Evolutionary conservation across 2,329 filamentous ascomycete species (phyloP).

Genomic region (Phoma sp.): DNA sequence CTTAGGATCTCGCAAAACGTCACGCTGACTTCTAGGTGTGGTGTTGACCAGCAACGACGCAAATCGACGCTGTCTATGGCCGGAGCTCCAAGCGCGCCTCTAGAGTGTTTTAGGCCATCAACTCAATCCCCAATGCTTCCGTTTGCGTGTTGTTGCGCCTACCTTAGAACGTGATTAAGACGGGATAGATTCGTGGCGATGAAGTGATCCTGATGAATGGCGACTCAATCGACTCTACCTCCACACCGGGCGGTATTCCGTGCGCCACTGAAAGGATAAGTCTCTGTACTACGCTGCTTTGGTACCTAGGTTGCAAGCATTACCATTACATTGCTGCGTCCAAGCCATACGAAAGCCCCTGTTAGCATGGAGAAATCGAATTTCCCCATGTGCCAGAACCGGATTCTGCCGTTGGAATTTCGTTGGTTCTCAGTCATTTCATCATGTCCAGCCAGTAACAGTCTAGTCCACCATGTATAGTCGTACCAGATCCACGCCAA

Average conservation of each 20-base stretch:
- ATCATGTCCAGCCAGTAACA: slow-evolving; percentile 42
- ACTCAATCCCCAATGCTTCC: not conserved
- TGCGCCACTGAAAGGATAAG: slow-evolving; percentile 25
- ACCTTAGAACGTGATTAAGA: slow-evolving; percentile 1
- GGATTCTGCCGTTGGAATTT: slow-evolving; percentile 23
- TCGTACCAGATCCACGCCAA: slow-evolving; percentile 30
- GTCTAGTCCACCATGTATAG: slow-evolving; percentile 30
- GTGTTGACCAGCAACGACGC: slow-evolving; percentile 4
- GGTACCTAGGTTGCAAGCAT: slow-evolving; percentile 24
- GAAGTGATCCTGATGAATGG: slow-evolving; percentile 25
- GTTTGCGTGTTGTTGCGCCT: slow-evolving; percentile 7
- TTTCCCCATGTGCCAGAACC: slow-evolving; percentile 30
- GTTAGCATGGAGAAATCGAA: slow-evolving; percentile 25
- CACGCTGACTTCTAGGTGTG: slow-evolving; percentile 19
- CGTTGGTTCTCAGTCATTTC: slow-evolving; percentile 35
- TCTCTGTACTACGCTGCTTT: slow-evolving; percentile 27
- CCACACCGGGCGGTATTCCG: slow-evolving; percentile 27
- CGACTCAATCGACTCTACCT: slow-evolving; percentile 18
- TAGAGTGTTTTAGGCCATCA: not conserved
- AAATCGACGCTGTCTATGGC: slow-evolving; percentile 9
- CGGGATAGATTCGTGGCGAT: slow-evolving; percentile 20
- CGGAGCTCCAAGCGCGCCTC: slow-evolving; percentile 1
- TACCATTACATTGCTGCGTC: slow-evolving; percentile 28
- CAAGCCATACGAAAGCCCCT: slow-evolving; percentile 35
- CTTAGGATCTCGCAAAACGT: slow-evolving; percentile 38